Evolutionary conservation across 805 yeast species (phyloP), one percentile per base, ranked within the genome.

Genomic region (Saccharomycopsis fodiens): DNA sequence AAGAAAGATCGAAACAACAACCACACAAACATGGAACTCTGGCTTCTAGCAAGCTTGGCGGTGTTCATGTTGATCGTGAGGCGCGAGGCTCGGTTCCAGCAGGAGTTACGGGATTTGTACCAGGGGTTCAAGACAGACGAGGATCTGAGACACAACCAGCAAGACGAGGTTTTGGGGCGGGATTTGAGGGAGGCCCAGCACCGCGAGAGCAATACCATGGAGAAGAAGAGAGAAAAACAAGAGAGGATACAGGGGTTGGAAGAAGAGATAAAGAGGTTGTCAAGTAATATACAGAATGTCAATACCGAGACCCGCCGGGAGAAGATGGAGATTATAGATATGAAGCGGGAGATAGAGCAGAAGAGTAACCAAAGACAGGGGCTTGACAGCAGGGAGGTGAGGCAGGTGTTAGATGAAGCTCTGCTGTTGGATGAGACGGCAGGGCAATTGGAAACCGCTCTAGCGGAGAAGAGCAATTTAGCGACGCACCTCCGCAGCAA

Each of bases 61-160:
- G 15, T 37, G 16, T 29, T 44, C 15, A 35, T 30, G 15, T 8
- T 44, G n/a, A 31, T 27, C 22, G 41, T 39, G 37, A 44, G 38
- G 16, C 19, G 41, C 3, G 46, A 44, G 34, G 39, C 46, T 10
- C 39, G 38, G 10, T 40, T 29, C 35, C 43, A 40, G 35, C 19
- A 6, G 20, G 20, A 32, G 20, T 32, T 32, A 10, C 8, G 12
- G 36, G 7, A 32, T 5, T 6, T 32, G 10, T 32, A 32, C 20
- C 10, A 5, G 7, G 17, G 7, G 17, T 15, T 32, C 36, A 32
- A 17, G 36, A 10, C 17, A 5, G 36, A 32, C 10, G 36, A 15
- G 17, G 36, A 17, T 32, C 20, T 10, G 20, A 5, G 7, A 10
- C 20, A 15, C 20, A 5, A 10, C 8, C 5, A 15, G 20, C 6